These are phyloP conservation scores for Acacia concinna DNA, from an alignment of 331 rosid genomes.

Conservation along the genomic window DNA sequence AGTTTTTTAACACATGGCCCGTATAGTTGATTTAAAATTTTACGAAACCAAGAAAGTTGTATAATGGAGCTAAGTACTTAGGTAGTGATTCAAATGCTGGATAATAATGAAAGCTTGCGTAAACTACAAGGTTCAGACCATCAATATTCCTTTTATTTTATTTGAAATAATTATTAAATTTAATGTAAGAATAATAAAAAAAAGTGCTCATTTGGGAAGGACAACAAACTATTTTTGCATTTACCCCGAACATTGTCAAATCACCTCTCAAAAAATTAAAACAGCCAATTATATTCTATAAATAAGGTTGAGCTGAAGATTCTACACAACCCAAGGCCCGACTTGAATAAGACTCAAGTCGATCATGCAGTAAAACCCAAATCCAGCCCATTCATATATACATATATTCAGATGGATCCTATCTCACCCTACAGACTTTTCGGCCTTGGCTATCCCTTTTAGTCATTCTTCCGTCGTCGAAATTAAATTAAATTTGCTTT, in stretches of 20 bases:
- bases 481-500: neutral
- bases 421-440: neutral
- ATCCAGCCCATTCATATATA: neutral
- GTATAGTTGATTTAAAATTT: no score
- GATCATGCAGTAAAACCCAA: neutral
- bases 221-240: no score
- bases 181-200: no score
- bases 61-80: neutral
- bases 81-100: neutral
- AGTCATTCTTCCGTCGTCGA: neutral
- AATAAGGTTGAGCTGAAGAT: neutral
- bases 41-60: no score
- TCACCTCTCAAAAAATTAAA: no score
- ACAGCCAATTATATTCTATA: no score
- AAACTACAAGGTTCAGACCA: neutral
- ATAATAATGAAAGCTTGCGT: no score
- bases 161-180: no score
- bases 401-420: neutral
- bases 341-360: neutral
- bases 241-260: no score
- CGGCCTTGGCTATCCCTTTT: neutral
- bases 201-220: no score
- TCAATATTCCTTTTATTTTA: neutral
- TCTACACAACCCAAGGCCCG: neutral
- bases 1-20: no score